A percentile compares a stretch with the other conserved stretches of the same genome.
Evolutionary conservation across 208 protist genomes (phyloP).

Genomic region (Leishmania braziliensis): DNA sequence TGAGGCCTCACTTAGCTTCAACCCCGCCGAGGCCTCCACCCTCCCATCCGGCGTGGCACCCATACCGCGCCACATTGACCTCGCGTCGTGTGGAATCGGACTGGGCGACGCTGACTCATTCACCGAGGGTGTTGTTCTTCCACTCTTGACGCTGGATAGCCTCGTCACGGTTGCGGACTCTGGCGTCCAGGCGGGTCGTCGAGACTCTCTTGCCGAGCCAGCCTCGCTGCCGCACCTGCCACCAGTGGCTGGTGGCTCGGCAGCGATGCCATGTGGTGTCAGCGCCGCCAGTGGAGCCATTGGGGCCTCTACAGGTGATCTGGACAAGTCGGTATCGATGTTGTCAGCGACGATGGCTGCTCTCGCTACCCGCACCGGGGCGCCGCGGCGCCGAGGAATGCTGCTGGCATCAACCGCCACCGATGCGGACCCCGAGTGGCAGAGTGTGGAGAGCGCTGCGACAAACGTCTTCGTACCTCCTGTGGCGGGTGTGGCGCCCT

Average conservation of each 20-base stretch:
- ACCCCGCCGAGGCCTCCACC: not conserved
- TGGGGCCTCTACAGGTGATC: slow-evolving; percentile 1
- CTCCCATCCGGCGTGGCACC: not conserved
- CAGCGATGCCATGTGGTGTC: not conserved
- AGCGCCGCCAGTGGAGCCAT: not conserved
- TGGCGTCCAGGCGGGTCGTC: not conserved
- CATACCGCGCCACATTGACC: not conserved
- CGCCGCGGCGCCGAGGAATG: not conserved
- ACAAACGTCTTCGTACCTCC: slow-evolving; percentile 26
- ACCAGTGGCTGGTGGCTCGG: not conserved
- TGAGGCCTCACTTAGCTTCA: not conserved
- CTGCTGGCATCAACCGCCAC: not conserved
- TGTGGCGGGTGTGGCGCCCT: slow-evolving; percentile 2
- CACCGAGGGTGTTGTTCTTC: slow-evolving; percentile 10
- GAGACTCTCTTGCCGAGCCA: not conserved
- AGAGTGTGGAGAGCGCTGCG: slow-evolving; percentile 35
- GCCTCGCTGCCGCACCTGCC: not conserved
- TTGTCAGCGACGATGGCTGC: slow-evolving; percentile 6
- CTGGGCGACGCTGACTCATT: not conserved
- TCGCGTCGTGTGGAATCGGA: not conserved
- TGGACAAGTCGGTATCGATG: slow-evolving; percentile 1
- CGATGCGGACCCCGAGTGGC: slow-evolving; percentile 51
- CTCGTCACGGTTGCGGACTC: not conserved
- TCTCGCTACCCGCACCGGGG: slow-evolving; percentile 2
- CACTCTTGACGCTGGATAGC: slow-evolving; percentile 23